phyloP scores from a whole-genome alignment of 768 basidiomycete species.

The Trametes meyenii region DNA sequence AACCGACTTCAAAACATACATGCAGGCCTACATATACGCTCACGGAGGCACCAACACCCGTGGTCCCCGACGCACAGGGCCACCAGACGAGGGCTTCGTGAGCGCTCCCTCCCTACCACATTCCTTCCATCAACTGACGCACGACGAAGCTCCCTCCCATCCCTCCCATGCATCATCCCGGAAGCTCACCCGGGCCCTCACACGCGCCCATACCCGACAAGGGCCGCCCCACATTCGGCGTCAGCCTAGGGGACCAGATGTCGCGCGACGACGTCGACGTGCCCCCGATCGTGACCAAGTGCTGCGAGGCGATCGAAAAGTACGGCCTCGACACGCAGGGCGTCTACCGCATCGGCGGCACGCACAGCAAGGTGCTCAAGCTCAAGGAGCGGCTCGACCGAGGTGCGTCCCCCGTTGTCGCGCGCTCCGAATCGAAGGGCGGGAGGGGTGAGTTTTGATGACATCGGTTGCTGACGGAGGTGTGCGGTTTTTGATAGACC shows the following conservation, averaged over 20 bases:
- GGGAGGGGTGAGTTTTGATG: background rate
- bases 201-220: slow-evolving; percentile 50
- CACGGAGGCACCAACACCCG: slow-evolving; percentile 61
- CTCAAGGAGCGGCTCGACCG: slow-evolving; percentile 85
- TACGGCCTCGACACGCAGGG: slow-evolving; percentile 84
- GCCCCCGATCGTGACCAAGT: slow-evolving; percentile 85
- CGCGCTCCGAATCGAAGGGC: background rate
- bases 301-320: slow-evolving; percentile 89
- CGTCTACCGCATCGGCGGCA: slow-evolving; percentile 93
- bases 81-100: slow-evolving; percentile 92
- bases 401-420: slow-evolving; percentile 49
- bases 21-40: slow-evolving; percentile 97
- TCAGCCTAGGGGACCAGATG: slow-evolving; percentile 94
- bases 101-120: slow-evolving; percentile 38
- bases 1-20: slow-evolving; percentile 92
- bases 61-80: slow-evolving; percentile 88
- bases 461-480: background rate
- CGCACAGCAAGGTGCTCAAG: slow-evolving; percentile 80
- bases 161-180: slow-evolving; percentile 43
- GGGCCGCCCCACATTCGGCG: slow-evolving; percentile 85
- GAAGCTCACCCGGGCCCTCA: slow-evolving; percentile 32
- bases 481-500: slow-evolving; percentile 48
- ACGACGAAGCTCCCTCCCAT: slow-evolving; percentile 61
- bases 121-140: slow-evolving; percentile 15
- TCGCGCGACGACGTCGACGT: slow-evolving; percentile 87